These are phyloP conservation scores for Pholiota molesta DNA, from an alignment of 768 basidiomycete species.

Conservation along the genomic window DNA sequence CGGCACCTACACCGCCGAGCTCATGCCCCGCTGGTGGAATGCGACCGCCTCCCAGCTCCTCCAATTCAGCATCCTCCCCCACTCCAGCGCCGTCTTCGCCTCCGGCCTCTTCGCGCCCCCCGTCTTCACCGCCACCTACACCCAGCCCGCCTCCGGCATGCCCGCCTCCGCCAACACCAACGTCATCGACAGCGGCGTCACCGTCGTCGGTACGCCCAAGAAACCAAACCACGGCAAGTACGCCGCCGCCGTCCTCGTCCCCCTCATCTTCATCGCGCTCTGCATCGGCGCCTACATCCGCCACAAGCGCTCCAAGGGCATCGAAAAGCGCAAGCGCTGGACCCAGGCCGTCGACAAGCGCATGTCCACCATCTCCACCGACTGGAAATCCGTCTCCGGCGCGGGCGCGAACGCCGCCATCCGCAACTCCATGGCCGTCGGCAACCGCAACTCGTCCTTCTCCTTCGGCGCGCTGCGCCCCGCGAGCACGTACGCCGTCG, in stretches of 20 bases:
- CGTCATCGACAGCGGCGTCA: slow-evolving; percentile 33
- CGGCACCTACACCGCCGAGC: slow-evolving; percentile 50
- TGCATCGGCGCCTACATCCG: slow-evolving; percentile 53
- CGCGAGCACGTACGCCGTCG: slow-evolving; percentile 42
- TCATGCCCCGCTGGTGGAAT: slow-evolving; percentile 78
- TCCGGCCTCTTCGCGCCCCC: slow-evolving; percentile 65
- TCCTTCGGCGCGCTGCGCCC: slow-evolving; percentile 62
- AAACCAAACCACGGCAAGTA: slow-evolving; percentile 50
- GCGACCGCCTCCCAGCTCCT: slow-evolving; percentile 48
- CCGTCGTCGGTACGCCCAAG: slow-evolving; percentile 39
- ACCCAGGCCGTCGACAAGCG: slow-evolving; percentile 74
- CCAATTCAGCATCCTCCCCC: slow-evolving; percentile 61
- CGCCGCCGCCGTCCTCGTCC: slow-evolving; percentile 70
- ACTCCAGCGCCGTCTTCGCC: slow-evolving; percentile 53
- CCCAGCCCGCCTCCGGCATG: slow-evolving; percentile 34
- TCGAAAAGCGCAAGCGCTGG: slow-evolving; percentile 59
- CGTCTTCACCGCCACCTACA: slow-evolving; percentile 67
- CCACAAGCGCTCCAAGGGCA: slow-evolving; percentile 49
- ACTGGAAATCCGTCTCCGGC: slow-evolving; percentile 75
- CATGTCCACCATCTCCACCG: slow-evolving; percentile 79
- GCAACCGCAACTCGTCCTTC: slow-evolving; percentile 49
- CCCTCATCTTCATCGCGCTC: slow-evolving; percentile 56
- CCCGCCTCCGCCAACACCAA: slow-evolving; percentile 46
- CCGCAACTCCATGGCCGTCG: slow-evolving; percentile 63
- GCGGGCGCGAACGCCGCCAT: slow-evolving; percentile 78